Percentiles rank a stretch among this genome's conserved stretches.
phyloP scores from a whole-genome alignment of 2,329 filamentous ascomycete species.

The Botryotinia convoluta region DNA sequence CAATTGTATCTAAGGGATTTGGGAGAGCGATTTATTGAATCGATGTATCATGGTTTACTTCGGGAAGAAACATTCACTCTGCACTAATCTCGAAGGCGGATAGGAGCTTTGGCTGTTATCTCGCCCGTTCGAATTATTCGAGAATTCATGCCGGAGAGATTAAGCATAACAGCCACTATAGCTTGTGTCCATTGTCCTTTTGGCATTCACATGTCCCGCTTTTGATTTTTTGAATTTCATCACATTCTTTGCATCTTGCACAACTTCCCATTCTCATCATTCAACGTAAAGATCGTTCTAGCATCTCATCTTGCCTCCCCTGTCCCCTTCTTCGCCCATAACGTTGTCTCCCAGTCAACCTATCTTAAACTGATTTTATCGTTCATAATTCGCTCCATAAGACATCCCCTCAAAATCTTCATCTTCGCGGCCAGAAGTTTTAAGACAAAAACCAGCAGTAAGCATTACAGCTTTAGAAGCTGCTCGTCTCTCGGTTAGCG shows the following conservation, averaged over 20 bases:
- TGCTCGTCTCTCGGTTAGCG: neutral
- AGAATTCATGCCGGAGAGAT: neutral
- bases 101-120: fast-evolving
- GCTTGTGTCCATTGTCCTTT: neutral
- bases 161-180: neutral
- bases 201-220: neutral
- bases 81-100: too few species aligned
- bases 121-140: neutral
- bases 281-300: neutral
- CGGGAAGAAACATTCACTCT: too few species aligned
- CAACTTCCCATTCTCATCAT: neutral
- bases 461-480: neutral
- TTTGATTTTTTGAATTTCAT: neutral
- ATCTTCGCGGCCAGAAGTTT: neutral
- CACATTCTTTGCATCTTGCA: neutral
- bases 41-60: neutral
- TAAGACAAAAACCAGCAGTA: too few species aligned
- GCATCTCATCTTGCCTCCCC: neutral
- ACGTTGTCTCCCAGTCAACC: neutral
- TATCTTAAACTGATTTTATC: neutral
- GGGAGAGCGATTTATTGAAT: constrained; percentile 22
- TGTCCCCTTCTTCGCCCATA: neutral
- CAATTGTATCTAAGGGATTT: too few species aligned
- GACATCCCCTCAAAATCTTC: neutral
- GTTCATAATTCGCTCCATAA: neutral